Evolutionary conservation across 2,329 filamentous ascomycete genomes (phyloP).

Genomic region (Phialophora macrospora): DNA sequence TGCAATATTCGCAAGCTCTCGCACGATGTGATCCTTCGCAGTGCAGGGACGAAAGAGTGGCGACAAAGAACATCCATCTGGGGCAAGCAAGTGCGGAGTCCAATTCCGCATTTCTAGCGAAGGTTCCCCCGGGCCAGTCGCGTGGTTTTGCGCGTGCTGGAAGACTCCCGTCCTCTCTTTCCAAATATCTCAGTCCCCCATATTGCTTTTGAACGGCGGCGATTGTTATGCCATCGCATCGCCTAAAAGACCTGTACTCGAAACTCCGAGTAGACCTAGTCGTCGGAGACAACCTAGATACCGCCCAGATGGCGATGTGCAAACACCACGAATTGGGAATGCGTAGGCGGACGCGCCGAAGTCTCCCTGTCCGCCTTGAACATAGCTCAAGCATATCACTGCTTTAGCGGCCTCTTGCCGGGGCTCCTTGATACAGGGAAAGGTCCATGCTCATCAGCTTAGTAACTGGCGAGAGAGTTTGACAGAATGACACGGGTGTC

Average conservation of each 20-base stretch:
- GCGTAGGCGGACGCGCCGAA: constrained; percentile 10
- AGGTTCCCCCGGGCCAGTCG: not conserved
- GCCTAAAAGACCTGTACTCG: too few species aligned
- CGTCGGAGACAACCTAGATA: not conserved
- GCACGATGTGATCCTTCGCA: not conserved
- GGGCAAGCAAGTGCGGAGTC: constrained; percentile 1
- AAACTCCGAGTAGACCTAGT: too few species aligned
- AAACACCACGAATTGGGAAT: constrained; percentile 7
- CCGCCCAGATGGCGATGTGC: not conserved
- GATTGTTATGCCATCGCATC: too few species aligned
- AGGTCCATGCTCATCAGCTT: not conserved
- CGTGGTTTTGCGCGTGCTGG: not conserved
- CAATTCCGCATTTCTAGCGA: constrained; percentile 1
- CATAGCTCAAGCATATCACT: not conserved
- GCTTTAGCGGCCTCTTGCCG: not conserved
- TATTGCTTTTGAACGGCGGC: not conserved
- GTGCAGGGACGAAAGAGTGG: not conserved
- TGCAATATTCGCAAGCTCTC: not conserved
- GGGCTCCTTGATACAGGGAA: too few species aligned
- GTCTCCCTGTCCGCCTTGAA: not conserved
- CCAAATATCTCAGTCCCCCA: not conserved
- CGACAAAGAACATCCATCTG: not conserved
- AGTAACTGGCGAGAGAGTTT: not conserved
- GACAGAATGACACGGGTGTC: not conserved
- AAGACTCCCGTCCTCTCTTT: not conserved